Percentiles rank a stretch among this genome's conserved stretches.
Evolutionary conservation across 805 yeast genomes (phyloP).

Genomic region (Zygosaccharomyces bailii): DNA sequence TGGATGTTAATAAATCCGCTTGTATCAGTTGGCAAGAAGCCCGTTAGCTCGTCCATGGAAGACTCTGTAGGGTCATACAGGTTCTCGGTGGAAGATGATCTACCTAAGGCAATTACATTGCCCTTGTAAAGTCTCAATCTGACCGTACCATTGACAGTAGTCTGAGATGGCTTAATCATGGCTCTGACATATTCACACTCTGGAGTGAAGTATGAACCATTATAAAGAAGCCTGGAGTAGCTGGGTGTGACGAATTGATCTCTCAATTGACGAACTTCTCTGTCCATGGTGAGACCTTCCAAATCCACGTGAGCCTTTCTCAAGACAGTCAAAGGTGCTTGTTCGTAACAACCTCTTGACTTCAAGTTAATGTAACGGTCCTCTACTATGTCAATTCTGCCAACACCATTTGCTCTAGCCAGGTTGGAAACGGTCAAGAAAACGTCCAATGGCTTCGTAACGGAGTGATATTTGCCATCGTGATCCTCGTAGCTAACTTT

Average conservation of each 20-base stretch:
- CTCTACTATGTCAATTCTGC: constrained; percentile 98
- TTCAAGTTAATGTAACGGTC: constrained; percentile 98
- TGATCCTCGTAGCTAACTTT: constrained; percentile 61
- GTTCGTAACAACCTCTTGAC: constrained; percentile 99
- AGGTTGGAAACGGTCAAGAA: constrained; percentile 89
- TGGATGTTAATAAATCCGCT: constrained; percentile 97
- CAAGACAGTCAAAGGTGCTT: constrained; percentile 94
- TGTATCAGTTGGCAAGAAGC: constrained; percentile 95
- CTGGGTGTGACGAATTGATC: constrained; percentile 93
- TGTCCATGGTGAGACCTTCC: constrained; percentile 94
- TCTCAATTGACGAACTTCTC: constrained; percentile 96
- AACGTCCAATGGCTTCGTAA: constrained; percentile 86
- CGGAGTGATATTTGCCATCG: constrained; percentile 57
- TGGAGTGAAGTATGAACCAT: constrained; percentile 97
- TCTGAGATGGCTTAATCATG: constrained; percentile 93
- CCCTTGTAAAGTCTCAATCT: constrained; percentile 95
- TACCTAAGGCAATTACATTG: constrained; percentile 75
- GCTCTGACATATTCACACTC: constrained; percentile 94
- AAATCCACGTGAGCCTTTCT: constrained; percentile 93
- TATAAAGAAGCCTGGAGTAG: constrained; percentile 86
- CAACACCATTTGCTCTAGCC: constrained; percentile 99
- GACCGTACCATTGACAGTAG: constrained; percentile 92
- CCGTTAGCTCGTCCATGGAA: constrained; percentile 98
- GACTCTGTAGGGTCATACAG: constrained; percentile 97
- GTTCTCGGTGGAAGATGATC: constrained; percentile 93